Conservation (phyloP, 768 basidiomycete species). For the Steccherinum ochraceum region DNA sequence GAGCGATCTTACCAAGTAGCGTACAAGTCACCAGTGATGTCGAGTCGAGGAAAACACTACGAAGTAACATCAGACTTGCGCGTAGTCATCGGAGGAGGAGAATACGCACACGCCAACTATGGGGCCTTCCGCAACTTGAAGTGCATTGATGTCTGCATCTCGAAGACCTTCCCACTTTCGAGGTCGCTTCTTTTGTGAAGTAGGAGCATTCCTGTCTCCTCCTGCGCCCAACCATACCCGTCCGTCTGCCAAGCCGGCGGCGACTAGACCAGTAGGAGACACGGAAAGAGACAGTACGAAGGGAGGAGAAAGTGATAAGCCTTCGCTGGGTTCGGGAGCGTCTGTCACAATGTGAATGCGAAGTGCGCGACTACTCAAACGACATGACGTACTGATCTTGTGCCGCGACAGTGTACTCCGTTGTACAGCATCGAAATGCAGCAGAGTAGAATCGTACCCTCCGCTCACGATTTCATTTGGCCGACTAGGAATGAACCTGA, state of each 20-base stretch:
- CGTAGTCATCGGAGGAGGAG: neutral
- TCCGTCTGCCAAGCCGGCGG: slow-evolving; percentile 73
- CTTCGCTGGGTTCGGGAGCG: slow-evolving; percentile 32
- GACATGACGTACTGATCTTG: slow-evolving; percentile 44
- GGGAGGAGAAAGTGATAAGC: slow-evolving; percentile 63
- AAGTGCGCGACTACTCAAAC: neutral
- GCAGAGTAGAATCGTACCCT: slow-evolving; percentile 63
- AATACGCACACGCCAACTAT: slow-evolving; percentile 58
- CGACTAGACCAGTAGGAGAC: slow-evolving; percentile 52
- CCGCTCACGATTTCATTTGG: slow-evolving; percentile 70
- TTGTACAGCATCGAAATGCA: slow-evolving; percentile 63
- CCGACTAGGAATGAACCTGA: slow-evolving; percentile 66
- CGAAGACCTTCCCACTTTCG: slow-evolving; percentile 72
- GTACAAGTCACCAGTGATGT: slow-evolving; percentile 49
- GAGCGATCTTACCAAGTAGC: slow-evolving; percentile 50
- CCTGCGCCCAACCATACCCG: slow-evolving; percentile 63
- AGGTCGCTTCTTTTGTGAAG: slow-evolving; percentile 38
- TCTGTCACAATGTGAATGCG: slow-evolving; percentile 24
- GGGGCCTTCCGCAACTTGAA: slow-evolving; percentile 64
- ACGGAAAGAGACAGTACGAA: slow-evolving; percentile 64
- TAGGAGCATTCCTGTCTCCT: slow-evolving; percentile 42
- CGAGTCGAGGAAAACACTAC: slow-evolving; percentile 45
- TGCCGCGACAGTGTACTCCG: slow-evolving; percentile 50
- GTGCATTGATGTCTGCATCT: slow-evolving; percentile 34
- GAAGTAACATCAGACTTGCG: neutral